Percentiles rank a stretch among this genome's conserved stretches.
phyloP scores from a whole-genome alignment of 345 rosid genomes.

The Sisymbrium altissimum region DNA sequence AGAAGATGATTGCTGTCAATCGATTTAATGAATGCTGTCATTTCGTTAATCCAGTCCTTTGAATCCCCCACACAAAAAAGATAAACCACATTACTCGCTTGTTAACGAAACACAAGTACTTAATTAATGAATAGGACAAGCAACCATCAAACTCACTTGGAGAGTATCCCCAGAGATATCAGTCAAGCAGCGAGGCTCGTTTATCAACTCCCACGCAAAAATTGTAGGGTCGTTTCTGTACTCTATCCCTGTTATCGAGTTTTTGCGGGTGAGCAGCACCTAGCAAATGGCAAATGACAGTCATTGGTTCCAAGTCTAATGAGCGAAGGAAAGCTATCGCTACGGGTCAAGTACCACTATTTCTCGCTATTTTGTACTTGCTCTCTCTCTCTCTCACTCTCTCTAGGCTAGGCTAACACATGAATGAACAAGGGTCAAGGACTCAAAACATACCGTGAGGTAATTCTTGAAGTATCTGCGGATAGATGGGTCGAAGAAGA shows the following conservation, averaged over 20 bases:
- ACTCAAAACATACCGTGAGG: conserved; percentile 44
- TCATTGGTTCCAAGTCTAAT: background rate
- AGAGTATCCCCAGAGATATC: conserved; percentile 93
- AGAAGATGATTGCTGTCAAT: conserved; percentile 83
- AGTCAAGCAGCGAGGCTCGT: conserved; percentile 90
- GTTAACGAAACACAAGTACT: background rate
- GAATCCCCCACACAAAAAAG: conserved; percentile 12
- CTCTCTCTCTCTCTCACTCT: background rate
- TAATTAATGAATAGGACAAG: background rate
- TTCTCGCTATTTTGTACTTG: no score
- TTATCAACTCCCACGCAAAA: conserved; percentile 94
- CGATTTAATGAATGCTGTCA: conserved; percentile 78
- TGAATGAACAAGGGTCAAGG: no score
- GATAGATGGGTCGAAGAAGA: conserved; percentile 94
- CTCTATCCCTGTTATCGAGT: conserved; percentile 81
- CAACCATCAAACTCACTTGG: conserved; percentile 55
- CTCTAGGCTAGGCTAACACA: no score
- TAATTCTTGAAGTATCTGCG: conserved; percentile 79
- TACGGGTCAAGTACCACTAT: background rate
- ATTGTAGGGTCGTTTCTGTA: conserved; percentile 87
- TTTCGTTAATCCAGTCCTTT: conserved; percentile 91
- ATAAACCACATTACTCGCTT: background rate
- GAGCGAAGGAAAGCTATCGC: no score
- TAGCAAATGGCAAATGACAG: conserved; percentile 31
- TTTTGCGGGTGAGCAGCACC: conserved; percentile 79